Evolutionary conservation across 352 stramenopile species (phyloP).

Genomic region (Phytophthora litchii): DNA sequence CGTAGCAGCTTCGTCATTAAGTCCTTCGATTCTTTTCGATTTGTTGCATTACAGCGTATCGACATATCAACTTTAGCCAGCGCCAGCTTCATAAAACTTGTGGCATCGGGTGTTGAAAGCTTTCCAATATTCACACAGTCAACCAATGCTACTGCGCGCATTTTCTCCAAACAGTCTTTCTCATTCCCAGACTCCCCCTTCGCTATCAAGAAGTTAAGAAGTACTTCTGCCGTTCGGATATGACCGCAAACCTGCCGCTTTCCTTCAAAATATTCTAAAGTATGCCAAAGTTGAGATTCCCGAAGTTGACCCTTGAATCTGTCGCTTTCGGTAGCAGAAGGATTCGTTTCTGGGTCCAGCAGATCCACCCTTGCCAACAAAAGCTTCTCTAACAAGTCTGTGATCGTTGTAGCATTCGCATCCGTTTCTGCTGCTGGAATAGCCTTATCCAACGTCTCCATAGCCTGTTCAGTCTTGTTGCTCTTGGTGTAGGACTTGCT

Average conservation of each 20-base stretch:
- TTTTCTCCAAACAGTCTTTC: conserved; percentile 12
- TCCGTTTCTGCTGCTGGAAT: conserved; percentile 37
- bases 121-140: conserved; percentile 46
- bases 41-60: conserved; percentile 2
- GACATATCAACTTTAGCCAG: conserved; percentile 50
- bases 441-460: conserved; percentile 30
- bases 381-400: conserved; percentile 51
- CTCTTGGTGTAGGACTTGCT: conserved; percentile 53
- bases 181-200: conserved; percentile 1
- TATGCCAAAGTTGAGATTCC: conserved; percentile 41
- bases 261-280: conserved; percentile 57
- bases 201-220: conserved; percentile 32
- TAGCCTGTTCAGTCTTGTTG: conserved; percentile 33
- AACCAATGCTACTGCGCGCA: conserved; percentile 48
- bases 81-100: conserved; percentile 42
- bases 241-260: conserved; percentile 50
- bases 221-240: conserved; percentile 42
- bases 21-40: conserved; percentile 19
- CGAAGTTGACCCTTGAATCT: conserved; percentile 17
- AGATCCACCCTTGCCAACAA: conserved; percentile 54
- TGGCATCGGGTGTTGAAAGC: conserved; percentile 32
- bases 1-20: conserved; percentile 41
- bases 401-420: conserved; percentile 15
- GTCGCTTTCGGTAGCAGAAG: background rate
- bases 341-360: conserved; percentile 38